phyloP scores from a whole-genome alignment of 2,329 filamentous ascomycete species.

The Hymenoscyphus infarciens region DNA sequence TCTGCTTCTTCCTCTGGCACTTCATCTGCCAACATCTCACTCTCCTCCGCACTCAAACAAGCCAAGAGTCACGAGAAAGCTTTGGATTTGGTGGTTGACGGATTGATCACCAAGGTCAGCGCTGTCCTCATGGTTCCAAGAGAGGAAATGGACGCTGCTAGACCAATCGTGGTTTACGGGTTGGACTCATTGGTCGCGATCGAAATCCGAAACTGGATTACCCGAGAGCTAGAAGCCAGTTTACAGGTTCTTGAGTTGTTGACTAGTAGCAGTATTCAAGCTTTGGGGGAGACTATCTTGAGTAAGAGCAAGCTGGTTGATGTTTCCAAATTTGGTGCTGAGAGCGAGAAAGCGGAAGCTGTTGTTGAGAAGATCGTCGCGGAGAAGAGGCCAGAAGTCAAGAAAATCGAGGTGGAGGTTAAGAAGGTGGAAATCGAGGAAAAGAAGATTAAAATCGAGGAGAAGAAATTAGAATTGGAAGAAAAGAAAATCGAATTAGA shows the following conservation, averaged over 20 bases:
- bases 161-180: constrained; percentile 33
- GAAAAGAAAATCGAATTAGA: not conserved
- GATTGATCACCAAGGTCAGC: constrained; percentile 42
- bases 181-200: constrained; percentile 29
- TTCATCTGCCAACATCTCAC: constrained; percentile 11
- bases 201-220: constrained; percentile 41
- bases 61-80: constrained; percentile 21
- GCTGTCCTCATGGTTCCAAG: constrained; percentile 45
- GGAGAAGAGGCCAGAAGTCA: not conserved
- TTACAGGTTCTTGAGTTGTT: constrained; percentile 31
- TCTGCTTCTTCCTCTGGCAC: constrained; percentile 4
- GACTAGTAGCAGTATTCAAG: constrained; percentile 26
- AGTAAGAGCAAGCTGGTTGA: constrained; percentile 26
- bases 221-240: constrained; percentile 23
- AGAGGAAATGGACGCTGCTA: constrained; percentile 45
- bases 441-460: not conserved
- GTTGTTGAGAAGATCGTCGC: not conserved
- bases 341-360: not conserved
- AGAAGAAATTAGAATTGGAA: not conserved
- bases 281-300: constrained; percentile 29
- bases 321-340: not conserved
- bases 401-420: not conserved
- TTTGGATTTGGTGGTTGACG: constrained; percentile 38
- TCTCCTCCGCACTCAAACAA: constrained; percentile 16
- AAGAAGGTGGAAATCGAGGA: not conserved